Base-by-base conservation (phyloP, 441 rosid genomes). In the Biscutella laevigata region DNA sequence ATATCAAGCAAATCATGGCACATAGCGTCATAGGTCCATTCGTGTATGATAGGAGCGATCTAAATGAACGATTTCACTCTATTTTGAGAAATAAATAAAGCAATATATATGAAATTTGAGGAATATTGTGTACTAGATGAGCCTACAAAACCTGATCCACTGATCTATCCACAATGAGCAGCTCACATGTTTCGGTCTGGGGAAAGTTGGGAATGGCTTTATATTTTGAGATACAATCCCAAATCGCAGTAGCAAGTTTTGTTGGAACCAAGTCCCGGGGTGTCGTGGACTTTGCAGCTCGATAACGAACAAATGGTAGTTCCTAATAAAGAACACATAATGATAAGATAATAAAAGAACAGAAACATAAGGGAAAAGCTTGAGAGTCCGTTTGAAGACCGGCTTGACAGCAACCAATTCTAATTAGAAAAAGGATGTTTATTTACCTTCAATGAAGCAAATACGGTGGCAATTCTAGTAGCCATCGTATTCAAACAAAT, bases 1-100 rank as follows among this genome's bases (percentile, higher is more conserved):
- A 79, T 73, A 53, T 73, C 68, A 53, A 79, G 77, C 73, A 82
- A 68, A 64, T 82, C 88, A 32, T 79, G 88, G 77, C 83, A 77
- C 81, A 79, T 79, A 28, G 88, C 83, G 66, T 82, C 88, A 61
- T 82, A 82, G 39, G 88, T 82, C 88, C 85, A 82, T 63, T 82
- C 85, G 15, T 82, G 84, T 57, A 82, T 79, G 56, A 82, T 72
- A 40, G 88, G 88, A 59, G 88, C 83, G 62, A 82, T 79, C 83
- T 82, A 51, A 46, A 64, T 38, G 35, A 21, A 53, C 58, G n/a
- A 47, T 38, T 47, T 42, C 26, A 63, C 34, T 28, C 24, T 14
- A 33, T 21, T 67, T 15, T n/a, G n/a, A 61, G 49, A 61, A 26
- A 30, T 2, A 20, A 53, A 28, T 7, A 3, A 48, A 17, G n/a